Base-by-base conservation (phyloP, 306 rosid species). In the Astragalus membranaceus region DNA sequence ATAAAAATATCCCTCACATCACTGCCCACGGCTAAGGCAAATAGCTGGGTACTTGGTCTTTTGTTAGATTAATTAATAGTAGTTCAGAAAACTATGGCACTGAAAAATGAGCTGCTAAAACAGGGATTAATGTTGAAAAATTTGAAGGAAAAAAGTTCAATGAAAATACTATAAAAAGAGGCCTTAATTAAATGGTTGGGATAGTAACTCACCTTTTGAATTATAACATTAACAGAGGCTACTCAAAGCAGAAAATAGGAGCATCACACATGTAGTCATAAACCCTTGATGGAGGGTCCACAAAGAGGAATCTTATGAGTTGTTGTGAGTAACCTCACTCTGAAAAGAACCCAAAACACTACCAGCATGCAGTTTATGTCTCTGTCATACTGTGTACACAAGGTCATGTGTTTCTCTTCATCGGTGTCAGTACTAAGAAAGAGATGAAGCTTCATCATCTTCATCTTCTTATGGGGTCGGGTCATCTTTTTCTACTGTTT, bases 191-290 rank as follows among this genome's bases (percentile, higher is more conserved):
- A 71, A 88, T 79, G 15, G 83, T 50, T 72, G 83, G 85, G 86
- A 87, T 82, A 75, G 70, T 74, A 81, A 59, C 69, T 47, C 16
- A 54, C 67, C 55, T 51, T 72, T 65, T 57, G 69, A 43, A 75
- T 49, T 50, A 75, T 2, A 71, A 44, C 14, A 71, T 72, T 2
- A 71, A 44, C 14, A 71, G 74, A 59, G 81, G 47, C 81, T 74
- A 58, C 37, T 52, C 29, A 75, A 23, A 72, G 65, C 77, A 79
- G 84, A 77, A 75, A 81, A 81, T 64, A 84, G 74, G 85, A 85
- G 84, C 87, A 82, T 78, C 82, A 86, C 92, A 86, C 90, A 88
- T 86, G 95, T 74, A 79, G 86, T 79, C 72, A 75, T 80, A 76
- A 84, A 82, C 75, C 85, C 85, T 72, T 35, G 66, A 42, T 46